Evolutionary conservation across 768 basidiomycete species (phyloP), one percentile per base, ranked within the genome.

Genomic region (Omphalotus guepiniiformis): DNA sequence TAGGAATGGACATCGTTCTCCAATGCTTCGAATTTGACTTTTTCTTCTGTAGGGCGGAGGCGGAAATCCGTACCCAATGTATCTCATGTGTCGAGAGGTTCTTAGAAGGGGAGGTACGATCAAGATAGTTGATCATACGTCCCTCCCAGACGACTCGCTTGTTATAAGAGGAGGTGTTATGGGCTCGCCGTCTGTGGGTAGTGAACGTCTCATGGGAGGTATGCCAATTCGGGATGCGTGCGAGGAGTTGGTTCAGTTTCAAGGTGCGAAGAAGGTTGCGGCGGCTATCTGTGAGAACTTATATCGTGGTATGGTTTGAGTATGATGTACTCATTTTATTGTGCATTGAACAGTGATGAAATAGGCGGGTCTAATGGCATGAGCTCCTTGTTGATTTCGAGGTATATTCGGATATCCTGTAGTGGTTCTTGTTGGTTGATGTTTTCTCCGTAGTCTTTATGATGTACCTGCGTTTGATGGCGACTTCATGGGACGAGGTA

Each of bases 41-140:
- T 11, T 30, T 6, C 11, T 43, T 23, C 25, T 34, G 12, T 43
- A 66, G 65, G 82, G 83, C 2, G 83, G 83, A 23, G 83, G 83
- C 2, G 83, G 82, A 6, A 72, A 74, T 2, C 77, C 83, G 0
- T 72, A 79, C 51, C 72, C 75, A 15, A 60, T 68, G 2, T 82
- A 72, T 54, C 59, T 82, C 3, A 72, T 72, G 53, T 63, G 72
- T 6, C 67, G 79, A 29, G 76, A 82, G 53, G 67, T 80, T 50
- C 61, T 83, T 1, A 68, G 80, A 4, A 63, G 68, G 19, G 82
- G 81, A 4, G 64, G 65, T 4, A 55, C 55, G 3, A 66, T 79
- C 39, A 66, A 70, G 15, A 69, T 80, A 8, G 55, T 79, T 18
- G 76, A 79, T 50, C 55, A 73, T 12, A 60, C 63, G 8, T 64